Base-by-base conservation (phyloP, 306 rosid species). In the Dryas octopetala region DNA sequence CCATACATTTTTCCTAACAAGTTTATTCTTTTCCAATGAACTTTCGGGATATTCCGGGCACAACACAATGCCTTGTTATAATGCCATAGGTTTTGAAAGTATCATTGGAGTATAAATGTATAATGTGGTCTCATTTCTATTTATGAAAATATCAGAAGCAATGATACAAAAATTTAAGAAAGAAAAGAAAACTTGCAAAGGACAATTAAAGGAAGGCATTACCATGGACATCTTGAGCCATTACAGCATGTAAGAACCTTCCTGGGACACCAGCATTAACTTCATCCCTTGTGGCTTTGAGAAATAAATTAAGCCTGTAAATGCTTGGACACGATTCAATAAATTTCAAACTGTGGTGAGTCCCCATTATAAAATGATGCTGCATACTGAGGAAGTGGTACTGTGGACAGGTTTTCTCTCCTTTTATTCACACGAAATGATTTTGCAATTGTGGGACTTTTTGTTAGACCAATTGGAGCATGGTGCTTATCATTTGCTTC, bases 221-320 rank as follows among this genome's bases (percentile, higher is more conserved):
- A 93, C 98, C 93, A 32, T 92, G 80, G 59, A 38, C 85, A 76
- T 91, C 93, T 71, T 80, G 75, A 74, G 87, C 85, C 66, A 88
- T 88, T 7, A 91, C 91, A 67, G 88, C 97, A 77, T 64, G 90
- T 50, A 93, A 85, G 87, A 89, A 91, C 81, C 81, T 88, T 49
- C 90, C 97, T 5, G 91, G 92, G 41, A 85, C 87, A 69, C 97
- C 96, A 70, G 89, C 90, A 68, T 81, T 89, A 71, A 91, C 86
- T 78, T 91, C 97, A 76, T 76, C 86, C 80, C 76, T 91, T 83
- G 83, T 78, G 51, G 87, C 89, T 82, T 75, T 93, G 75, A 93
- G 80, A 78, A 80, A 93, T 55, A 58, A 74, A 79, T 91, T 91
- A 12, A 93, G 93, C 74, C 75, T 78, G 71, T 58, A 60, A 77